Base-by-base conservation (phyloP, 163 green algal genomes). In the Scenedesmus sp. region DNA sequence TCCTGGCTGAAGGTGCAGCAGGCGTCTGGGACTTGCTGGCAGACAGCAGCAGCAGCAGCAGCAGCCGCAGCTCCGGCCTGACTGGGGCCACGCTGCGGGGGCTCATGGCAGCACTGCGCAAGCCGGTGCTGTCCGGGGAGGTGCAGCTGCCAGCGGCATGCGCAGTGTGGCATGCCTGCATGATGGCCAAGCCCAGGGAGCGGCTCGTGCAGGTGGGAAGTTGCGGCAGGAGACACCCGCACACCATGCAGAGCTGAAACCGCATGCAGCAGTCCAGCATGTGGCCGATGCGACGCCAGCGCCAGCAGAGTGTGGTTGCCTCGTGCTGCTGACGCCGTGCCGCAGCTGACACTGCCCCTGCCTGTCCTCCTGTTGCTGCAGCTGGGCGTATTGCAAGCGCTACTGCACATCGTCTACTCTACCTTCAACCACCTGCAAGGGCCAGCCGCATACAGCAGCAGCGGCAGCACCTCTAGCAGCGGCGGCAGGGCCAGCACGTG, bases 1-100 rank as follows among this genome's bases (percentile, higher is more conserved):
- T 90, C n/a, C 73, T 90, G 46, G 86, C 86, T 59, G 86, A 90
- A 76, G 86, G 86, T 42, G 86, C 86, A 44, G 46, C 72, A 85
- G 86, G 86, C 33, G 6, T 90, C 42, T 90, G 86, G 86, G 72
- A 90, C 40, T 35, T 86, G 49, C 30, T 65, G 24, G 43, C 72
- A 35, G 86, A 86, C 86, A 81, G 10, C 37, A 78, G 46, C 70
- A 61, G 86, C 86, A 81, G 10, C 37, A 78, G 46, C 70, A 61
- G 86, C 68, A 83, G 18, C 43, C 51, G 53, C 33, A 80, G 53
- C 24, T 13, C 18, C 7, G 72, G 72, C 46, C 46, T 90, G 15
- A 90, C 72, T 5, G 49, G 49, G 16, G 86, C n/a, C 22, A 44
- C 73, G 22, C 49, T 90, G 44, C 42, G 73, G 9, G 86, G 72